These are phyloP conservation scores for Sporothrix curviconia DNA, from an alignment of 2,329 filamentous ascomycete genomes.

Conservation along the genomic window DNA sequence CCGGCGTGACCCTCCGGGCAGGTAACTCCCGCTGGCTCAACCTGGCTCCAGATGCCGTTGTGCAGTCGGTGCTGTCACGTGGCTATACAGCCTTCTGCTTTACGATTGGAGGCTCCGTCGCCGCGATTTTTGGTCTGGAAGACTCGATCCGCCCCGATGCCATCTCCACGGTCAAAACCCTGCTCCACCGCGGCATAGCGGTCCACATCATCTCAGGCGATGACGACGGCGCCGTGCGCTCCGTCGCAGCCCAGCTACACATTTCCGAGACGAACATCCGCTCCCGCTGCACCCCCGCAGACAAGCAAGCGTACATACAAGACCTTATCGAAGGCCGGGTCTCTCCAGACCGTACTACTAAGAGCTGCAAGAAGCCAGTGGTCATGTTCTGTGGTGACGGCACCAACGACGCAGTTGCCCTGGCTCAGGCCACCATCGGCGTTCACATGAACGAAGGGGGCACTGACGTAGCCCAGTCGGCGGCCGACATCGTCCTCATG, in stretches of 20 bases:
- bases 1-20: conserved; percentile 32
- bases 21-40: conserved; percentile 47
- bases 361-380: conserved; percentile 23
- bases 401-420: conserved; percentile 69
- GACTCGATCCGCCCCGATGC: conserved; percentile 42
- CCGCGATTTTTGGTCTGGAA: conserved; percentile 40
- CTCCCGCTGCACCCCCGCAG: conserved; percentile 37
- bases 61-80: conserved; percentile 30
- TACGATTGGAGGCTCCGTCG: conserved; percentile 29
- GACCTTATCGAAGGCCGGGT: conserved; percentile 32
- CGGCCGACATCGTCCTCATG: conserved; percentile 65
- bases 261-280: conserved; percentile 34
- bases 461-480: conserved; percentile 58
- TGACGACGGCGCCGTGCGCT: conserved; percentile 41
- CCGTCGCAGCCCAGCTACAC: conserved; percentile 33
- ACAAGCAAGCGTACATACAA: conserved; percentile 42
- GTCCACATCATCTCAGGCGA: conserved; percentile 49
- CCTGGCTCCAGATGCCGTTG: conserved; percentile 25
- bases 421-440: conserved; percentile 65
- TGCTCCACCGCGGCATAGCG: conserved; percentile 34
- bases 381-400: conserved; percentile 72
- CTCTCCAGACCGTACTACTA: too few species aligned
- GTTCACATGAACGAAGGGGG: conserved; percentile 56
- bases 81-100: conserved; percentile 44
- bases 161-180: conserved; percentile 25